A percentile compares a stretch with the other conserved stretches of the same genome.
phyloP scores from a whole-genome alignment of 176 grass and related monocot species.

The Chloris gayana region DNA sequence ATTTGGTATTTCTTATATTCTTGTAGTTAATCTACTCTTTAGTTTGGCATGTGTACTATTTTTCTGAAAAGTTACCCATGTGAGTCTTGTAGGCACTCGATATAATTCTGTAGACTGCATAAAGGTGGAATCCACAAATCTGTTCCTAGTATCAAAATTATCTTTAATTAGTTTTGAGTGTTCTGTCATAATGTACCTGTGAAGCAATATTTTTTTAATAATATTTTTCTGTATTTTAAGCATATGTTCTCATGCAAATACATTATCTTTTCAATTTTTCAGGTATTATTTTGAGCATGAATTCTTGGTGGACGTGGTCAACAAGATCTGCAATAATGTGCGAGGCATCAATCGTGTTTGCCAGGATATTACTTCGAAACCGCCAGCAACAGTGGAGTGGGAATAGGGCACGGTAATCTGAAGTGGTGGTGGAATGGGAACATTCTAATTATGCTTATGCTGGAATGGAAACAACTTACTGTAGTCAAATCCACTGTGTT shows the following conservation, averaged over 20 bases:
- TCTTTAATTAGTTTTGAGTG: not conserved
- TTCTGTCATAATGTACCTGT: not conserved
- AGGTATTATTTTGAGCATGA: constrained; percentile 86
- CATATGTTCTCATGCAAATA: not conserved
- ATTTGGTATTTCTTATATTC: not conserved
- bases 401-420: constrained; percentile 39
- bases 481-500: constrained; percentile 13
- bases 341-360: constrained; percentile 77
- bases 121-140: not conserved
- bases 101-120: not conserved
- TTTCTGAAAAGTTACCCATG: not conserved
- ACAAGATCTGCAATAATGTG: constrained; percentile 86
- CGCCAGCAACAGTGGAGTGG: constrained; percentile 87
- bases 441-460: not conserved
- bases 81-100: not conserved
- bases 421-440: constrained; percentile 49
- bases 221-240: not conserved
- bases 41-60: not conserved
- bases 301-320: constrained; percentile 71
- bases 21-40: not conserved
- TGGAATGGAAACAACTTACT: constrained; percentile 40
- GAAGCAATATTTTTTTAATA: not conserved
- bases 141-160: not conserved
- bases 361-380: constrained; percentile 86
- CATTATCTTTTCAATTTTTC: constrained; percentile 8